phyloP scores from a whole-genome alignment of 441 rosid genomes.

The Populus hybrid region DNA sequence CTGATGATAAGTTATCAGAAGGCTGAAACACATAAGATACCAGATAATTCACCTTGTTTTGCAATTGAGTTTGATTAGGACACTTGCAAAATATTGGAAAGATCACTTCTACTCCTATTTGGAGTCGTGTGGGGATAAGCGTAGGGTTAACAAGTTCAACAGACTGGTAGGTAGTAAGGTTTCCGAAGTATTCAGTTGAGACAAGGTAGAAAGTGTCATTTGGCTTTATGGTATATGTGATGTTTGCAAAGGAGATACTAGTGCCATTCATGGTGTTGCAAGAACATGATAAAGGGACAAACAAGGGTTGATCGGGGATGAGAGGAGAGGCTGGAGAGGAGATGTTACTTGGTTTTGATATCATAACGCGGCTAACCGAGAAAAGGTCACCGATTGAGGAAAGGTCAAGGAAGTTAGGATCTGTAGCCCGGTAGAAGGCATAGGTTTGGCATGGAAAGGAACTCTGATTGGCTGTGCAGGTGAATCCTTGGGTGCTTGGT shows the following conservation, averaged over 20 bases:
- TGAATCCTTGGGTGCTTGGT: constrained; percentile 44
- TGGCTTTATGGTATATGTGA: constrained; percentile 37
- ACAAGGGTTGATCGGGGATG: constrained; percentile 39
- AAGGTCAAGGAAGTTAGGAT: constrained; percentile 47
- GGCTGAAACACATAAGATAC: constrained; percentile 64
- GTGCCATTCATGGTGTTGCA: constrained; percentile 34
- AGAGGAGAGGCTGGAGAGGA: constrained; percentile 51
- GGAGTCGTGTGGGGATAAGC: constrained; percentile 38
- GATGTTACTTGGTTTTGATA: constrained; percentile 59
- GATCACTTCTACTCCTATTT: constrained; percentile 30
- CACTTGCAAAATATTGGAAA: constrained; percentile 70
- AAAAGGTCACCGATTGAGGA: constrained; percentile 65
- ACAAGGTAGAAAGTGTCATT: constrained; percentile 41
- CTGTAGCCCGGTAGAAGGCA: constrained; percentile 43
- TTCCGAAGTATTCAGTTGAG: constrained; percentile 37
- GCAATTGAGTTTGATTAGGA: constrained; percentile 39
- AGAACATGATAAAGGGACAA: constrained; percentile 56
- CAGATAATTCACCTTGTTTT: constrained; percentile 29
- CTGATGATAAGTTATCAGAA: constrained; percentile 44
- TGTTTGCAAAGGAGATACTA: constrained; percentile 44
- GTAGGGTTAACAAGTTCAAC: constrained; percentile 57
- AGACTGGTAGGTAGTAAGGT: constrained; percentile 64
- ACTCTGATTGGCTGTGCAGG: constrained; percentile 39
- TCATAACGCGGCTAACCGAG: constrained; percentile 51
- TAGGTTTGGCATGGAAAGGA: constrained; percentile 51